Evolutionary conservation across 352 stramenopile genomes (phyloP), one percentile per base, ranked within the genome.

Genomic region (Aphanomyces euteiches): DNA sequence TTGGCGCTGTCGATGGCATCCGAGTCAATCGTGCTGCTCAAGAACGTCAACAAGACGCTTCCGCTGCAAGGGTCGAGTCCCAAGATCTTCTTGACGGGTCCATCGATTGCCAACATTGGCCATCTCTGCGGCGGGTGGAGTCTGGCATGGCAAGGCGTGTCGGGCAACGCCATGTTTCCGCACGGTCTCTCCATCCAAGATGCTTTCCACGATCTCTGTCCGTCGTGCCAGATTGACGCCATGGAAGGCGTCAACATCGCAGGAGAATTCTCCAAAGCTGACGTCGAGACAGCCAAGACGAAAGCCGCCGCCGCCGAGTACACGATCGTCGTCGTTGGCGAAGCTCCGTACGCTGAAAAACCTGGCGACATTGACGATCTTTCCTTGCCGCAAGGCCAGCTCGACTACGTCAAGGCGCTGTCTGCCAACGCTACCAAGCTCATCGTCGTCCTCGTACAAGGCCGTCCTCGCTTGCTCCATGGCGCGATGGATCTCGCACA

Each of bases 341-440:
- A 96, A 60, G 68, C 40, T 21, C 88, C 82, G 19, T 95, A 94
- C 56, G 79, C 89, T 0, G 89, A 96, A 66, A 96, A 96, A 48
- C 79, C 73, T 17, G 89, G 89, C 1, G 87, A 96, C 63, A 88
- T 96, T 39, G 70, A 78, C 0, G 78, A 81, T 15, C 74, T 90
- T 39, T 75, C 80, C 15, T 73, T 96, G 4, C 82, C 87, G 0
- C 36, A 57, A 15, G 85, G 86, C 7, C 85, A 95, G 36, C 71
- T 79, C 2, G 73, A 68, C 66, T 95, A 93, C 57, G 69, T 96
- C 0, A 63, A 82, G 34, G 77, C 77, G 28, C 72, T 96, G 4
- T 77, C 76, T 3, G 65, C 75, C 21, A 75, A 77, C 5, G 74
- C 72, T 1, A 92, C 85, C 1, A 87, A 89, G 47, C 79, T 96